Evolutionary conservation across 139 green algal species (phyloP), one percentile per base, ranked within the genome.

Genomic region (Micractinium conductrix): DNA sequence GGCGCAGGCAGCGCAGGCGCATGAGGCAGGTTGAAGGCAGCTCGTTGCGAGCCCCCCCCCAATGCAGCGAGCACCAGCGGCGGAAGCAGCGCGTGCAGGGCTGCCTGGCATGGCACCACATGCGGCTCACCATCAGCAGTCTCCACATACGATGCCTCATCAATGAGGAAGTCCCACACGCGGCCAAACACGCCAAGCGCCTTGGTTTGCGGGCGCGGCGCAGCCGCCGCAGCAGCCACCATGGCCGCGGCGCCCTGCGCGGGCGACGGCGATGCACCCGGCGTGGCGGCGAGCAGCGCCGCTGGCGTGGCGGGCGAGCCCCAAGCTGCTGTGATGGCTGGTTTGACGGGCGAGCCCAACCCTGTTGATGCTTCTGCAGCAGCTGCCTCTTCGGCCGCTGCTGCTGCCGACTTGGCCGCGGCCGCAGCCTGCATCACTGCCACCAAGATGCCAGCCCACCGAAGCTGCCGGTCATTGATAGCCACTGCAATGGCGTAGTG

Each of bases 111-210:
- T 40, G 63, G n/a, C 63, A 19, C n/a, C 40, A 55, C 62, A 24
- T 17, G 12, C 22, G 30, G 48, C 30, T n/a, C 79, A 62, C 86
- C 86, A 17, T 74, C 48, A 4, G 50, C 71, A 28, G 43, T 40
- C 45, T 82, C 84, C n/a, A 84, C 48, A 30, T 75, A 79, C 21
- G 78, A 65, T 6, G 87, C 84, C 60, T 90, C 87, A 43, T 88
- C 79, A 5, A 74, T 76, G 12, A 90, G 43, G 37, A 84, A 88
- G 63, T 70, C 74, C 87, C 87, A 90, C 48, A 85, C 78, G 19
- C 65, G 28, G 28, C 81, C 72, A 82, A 86, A 82, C 22, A 82
- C 60, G 1, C 81, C 81, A 40, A 82, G 37, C 22, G 80, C 80
- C 69, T 73, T 79, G 1, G 80, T 50, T 30, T 78, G 60, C 3